Base-by-base conservation (phyloP, 306 rosid species). In the Rosa chinensis region DNA sequence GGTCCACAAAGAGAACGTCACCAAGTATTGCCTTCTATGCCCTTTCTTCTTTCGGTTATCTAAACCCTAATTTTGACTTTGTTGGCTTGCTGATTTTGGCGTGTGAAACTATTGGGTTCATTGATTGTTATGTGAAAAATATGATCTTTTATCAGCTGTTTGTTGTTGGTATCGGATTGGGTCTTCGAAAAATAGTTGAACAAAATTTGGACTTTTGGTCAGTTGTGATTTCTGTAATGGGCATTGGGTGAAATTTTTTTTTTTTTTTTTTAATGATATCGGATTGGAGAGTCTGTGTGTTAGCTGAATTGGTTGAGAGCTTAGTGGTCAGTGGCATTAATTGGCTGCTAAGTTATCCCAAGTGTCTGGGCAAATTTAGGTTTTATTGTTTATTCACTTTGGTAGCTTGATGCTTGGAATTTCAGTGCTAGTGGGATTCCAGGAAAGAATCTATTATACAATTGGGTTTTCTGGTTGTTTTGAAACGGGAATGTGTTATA, bases 1-100 rank as follows among this genome's bases (percentile, higher is more conserved):
- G 89, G 99, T 96, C 66, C 99, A 96, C 90, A 96, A 96, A 75
- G 99, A 96, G 87, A 75, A 89, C 78, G 99, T 96, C 88, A 87
- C 94, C 88, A 91, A 93, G 99, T 96, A 84, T 25, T 47, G 8
- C 47, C 66, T 56, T 67, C 74, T 43, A 32, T 2, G 2, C 37
- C 37, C 37, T 1, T 10, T 10, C 4, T n/a, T 5, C 23, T 42
- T 64, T n/a, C 42, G 42, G 21, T 40, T 68, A n/a, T 25, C 21
- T 32, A 58, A 21, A 80, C 77, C 37, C 11, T 72, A 66, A 59
- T 74, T 64, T 43, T 5, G 32, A 10, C 48, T 50, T 43, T 59
- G 12, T 39, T 35, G 16, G 4, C 45, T 42, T 3, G 78, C 40
- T 75, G 56, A 10, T 40, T 75, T 59, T 23, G 21, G 14, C 37